These are phyloP conservation scores for Coniophora puteana DNA, from an alignment of 1,284 basidiomycete species.

Conservation along the genomic window DNA sequence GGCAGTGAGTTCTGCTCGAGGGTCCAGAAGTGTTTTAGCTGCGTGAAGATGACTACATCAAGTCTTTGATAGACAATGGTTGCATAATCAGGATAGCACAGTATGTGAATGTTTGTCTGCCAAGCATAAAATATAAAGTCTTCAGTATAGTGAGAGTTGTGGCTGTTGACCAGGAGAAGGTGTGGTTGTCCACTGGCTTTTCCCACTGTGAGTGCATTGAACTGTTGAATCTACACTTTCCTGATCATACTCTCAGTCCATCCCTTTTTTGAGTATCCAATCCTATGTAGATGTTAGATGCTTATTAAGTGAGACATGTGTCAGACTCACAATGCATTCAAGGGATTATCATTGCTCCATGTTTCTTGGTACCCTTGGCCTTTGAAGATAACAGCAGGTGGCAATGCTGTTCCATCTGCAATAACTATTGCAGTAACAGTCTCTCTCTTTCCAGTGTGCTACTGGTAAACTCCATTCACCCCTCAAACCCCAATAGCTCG, in stretches of 20 bases:
- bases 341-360: slow-evolving; percentile 36
- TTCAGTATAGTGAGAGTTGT: slow-evolving; percentile 25
- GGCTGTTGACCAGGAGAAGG: slow-evolving; percentile 27
- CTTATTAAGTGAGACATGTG: too few relatives aligned
- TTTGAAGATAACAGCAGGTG: slow-evolving; percentile 36
- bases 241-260: slow-evolving; percentile 21
- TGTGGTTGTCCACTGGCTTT: slow-evolving; percentile 14
- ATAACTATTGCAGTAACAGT: slow-evolving; percentile 37
- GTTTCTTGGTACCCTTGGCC: slow-evolving; percentile 28
- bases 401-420: slow-evolving; percentile 28
- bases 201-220: slow-evolving; percentile 17
- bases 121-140: slow-evolving; percentile 23
- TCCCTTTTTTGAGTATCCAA: slow-evolving; percentile 12
- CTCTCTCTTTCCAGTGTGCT: slow-evolving; percentile 26
- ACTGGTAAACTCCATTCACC: slow-evolving; percentile 29
- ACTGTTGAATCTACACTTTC: slow-evolving; percentile 23
- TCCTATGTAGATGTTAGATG: too few relatives aligned
- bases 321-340: slow-evolving; percentile 34
- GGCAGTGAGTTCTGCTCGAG: slow-evolving; percentile 13
- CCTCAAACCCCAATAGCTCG: slow-evolving; percentile 24
- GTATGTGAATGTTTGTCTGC: slow-evolving; percentile 15
- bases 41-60: slow-evolving; percentile 27
- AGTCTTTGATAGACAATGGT: slow-evolving; percentile 30
- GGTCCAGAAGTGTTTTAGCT: slow-evolving; percentile 16
- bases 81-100: slow-evolving; percentile 25